These are phyloP conservation scores for Diaporthe sp. DNA, from an alignment of 2,329 filamentous ascomycete genomes.

Conservation along the genomic window DNA sequence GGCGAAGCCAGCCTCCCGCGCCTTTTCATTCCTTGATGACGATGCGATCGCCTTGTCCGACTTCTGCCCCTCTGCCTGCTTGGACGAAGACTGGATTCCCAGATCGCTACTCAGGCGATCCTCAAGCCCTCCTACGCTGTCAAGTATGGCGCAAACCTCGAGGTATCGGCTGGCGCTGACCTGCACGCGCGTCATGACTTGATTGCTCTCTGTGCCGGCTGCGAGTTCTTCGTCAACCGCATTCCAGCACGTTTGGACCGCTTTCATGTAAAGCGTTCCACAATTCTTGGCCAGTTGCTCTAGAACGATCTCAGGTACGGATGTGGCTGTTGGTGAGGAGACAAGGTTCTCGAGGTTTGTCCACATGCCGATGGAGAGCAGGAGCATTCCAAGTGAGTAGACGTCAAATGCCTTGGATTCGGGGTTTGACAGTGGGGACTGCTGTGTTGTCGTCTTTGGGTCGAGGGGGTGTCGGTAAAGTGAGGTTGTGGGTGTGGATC, in stretches of 20 bases:
- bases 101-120: constrained; percentile 62
- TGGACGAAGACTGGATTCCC: constrained; percentile 36
- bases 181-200: constrained; percentile 64
- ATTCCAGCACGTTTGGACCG: constrained; percentile 76
- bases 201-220: constrained; percentile 57
- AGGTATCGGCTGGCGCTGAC: constrained; percentile 66
- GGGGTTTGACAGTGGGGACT: constrained; percentile 58
- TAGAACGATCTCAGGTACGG: constrained; percentile 70
- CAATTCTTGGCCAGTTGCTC: constrained; percentile 74
- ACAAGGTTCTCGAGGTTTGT: constrained; percentile 69
- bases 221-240: constrained; percentile 73
- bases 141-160: constrained; percentile 71
- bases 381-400: constrained; percentile 77
- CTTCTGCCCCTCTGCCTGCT: constrained; percentile 16
- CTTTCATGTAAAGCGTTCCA: constrained; percentile 79
- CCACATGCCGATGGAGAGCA: constrained; percentile 83
- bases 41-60: constrained; percentile 25
- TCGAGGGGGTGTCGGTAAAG: constrained; percentile 77
- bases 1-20: constrained; percentile 32
- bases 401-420: constrained; percentile 73
- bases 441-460: constrained; percentile 58
- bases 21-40: constrained; percentile 33
- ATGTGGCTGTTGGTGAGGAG: constrained; percentile 55
- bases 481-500: constrained; percentile 44
- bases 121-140: constrained; percentile 67